phyloP scores from a whole-genome alignment of 495 filamentous ascomycete species.

The Neurospora sp. region DNA sequence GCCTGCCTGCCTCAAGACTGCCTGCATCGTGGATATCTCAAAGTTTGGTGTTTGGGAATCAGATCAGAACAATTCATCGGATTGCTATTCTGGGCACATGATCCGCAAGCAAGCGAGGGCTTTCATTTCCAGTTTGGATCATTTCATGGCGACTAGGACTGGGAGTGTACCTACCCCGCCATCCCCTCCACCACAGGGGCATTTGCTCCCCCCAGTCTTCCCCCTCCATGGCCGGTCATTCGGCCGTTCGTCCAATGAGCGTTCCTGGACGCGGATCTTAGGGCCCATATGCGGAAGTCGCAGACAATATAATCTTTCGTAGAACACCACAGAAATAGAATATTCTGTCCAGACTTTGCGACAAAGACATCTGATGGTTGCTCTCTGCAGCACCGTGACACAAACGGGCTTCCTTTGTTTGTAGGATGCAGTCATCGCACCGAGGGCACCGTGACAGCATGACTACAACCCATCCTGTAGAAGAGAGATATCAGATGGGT shows the following conservation, averaged over 20 bases:
- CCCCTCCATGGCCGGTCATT: not conserved
- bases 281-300: not conserved
- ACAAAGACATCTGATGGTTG: not conserved
- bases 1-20: not conserved
- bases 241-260: not conserved
- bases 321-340: rapidly evolving
- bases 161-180: not conserved
- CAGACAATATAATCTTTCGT: not conserved
- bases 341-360: not conserved
- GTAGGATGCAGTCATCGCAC: not conserved
- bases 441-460: not conserved
- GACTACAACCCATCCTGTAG: not conserved
- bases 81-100: not conserved
- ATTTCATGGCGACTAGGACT: not conserved
- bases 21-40: not conserved
- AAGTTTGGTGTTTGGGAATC: not conserved
- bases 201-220: not conserved
- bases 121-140: not conserved
- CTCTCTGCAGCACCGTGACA: not conserved
- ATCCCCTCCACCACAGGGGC: not conserved
- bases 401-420: not conserved
- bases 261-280: not conserved
- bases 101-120: not conserved
- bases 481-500: not conserved
- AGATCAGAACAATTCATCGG: not conserved